phyloP scores from a whole-genome alignment of 2,329 filamentous ascomycete species.

The Diaporthe amygdali region DNA sequence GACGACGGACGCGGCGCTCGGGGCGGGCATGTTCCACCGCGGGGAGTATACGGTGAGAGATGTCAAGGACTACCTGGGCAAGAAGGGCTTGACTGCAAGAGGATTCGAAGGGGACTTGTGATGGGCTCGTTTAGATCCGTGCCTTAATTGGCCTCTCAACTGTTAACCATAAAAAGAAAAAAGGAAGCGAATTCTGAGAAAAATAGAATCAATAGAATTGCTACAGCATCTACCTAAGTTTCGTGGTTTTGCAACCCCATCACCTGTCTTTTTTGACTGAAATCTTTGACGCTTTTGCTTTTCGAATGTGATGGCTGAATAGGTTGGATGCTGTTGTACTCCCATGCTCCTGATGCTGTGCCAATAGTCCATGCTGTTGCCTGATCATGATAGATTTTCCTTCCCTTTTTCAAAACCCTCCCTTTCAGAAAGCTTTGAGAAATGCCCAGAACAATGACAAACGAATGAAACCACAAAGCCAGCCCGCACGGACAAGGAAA shows the following conservation, averaged over 20 bases:
- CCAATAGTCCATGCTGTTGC: conserved; percentile 8
- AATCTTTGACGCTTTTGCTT: not conserved
- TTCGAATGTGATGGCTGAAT: not conserved
- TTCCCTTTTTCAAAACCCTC: not conserved
- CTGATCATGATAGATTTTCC: not conserved
- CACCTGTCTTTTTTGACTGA: not conserved
- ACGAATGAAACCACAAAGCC: not conserved
- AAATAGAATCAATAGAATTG: conserved; percentile 20
- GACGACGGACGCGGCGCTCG: conserved; percentile 87
- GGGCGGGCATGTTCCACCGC: conserved; percentile 97
- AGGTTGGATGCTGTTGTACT: conserved; percentile 13
- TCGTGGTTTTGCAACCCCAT: conserved; percentile 7
- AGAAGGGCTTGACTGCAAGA: conserved; percentile 78
- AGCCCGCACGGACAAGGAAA: not conserved
- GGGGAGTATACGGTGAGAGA: conserved; percentile 94
- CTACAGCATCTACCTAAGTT: not conserved
- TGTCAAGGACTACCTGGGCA: conserved; percentile 82
- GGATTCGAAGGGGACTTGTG: conserved; percentile 69
- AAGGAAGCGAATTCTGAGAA: not conserved
- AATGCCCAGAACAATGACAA: conserved; percentile 1
- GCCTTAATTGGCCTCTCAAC: too few species aligned
- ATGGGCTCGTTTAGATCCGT: not conserved
- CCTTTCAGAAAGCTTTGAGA: conserved; percentile 8
- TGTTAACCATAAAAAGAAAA: not conserved
- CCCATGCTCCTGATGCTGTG: conserved; percentile 23